phyloP scores from a whole-genome alignment of 2,329 filamentous ascomycete species.

The Teratosphaeria epicoccoides region DNA sequence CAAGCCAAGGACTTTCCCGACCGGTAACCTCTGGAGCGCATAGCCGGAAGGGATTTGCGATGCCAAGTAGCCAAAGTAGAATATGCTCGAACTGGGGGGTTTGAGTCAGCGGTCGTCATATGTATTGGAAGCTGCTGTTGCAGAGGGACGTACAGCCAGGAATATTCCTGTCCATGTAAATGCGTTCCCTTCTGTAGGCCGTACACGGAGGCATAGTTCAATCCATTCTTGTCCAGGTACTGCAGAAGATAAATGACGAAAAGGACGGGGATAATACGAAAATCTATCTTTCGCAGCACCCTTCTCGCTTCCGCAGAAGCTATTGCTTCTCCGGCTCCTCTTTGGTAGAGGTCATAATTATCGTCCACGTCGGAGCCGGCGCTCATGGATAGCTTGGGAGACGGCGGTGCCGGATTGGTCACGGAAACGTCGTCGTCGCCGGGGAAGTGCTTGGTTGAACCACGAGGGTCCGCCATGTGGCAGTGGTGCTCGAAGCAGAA shows the following conservation, averaged over 20 bases:
- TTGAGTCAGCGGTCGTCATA: conserved; percentile 4
- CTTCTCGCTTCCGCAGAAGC: conserved; percentile 18
- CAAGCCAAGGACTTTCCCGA: conserved; percentile 34
- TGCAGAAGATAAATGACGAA: conserved; percentile 30
- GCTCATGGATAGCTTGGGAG: conserved; percentile 7
- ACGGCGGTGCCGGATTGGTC: conserved; percentile 2
- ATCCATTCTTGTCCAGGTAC: conserved; percentile 31
- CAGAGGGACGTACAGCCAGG: conserved; percentile 35
- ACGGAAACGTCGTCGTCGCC: conserved; percentile 3
- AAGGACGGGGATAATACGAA: conserved; percentile 25
- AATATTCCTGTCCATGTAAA: conserved; percentile 41
- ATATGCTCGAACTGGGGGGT: conserved; percentile 28
- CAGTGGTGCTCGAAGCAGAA: not conserved
- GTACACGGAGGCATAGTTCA: conserved; percentile 39
- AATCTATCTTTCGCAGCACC: conserved; percentile 27
- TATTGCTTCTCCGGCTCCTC: conserved; percentile 13
- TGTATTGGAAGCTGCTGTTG: not conserved
- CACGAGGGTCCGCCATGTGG: not conserved
- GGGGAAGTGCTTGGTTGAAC: not conserved
- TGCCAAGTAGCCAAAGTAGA: conserved; percentile 41
- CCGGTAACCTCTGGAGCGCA: conserved; percentile 36
- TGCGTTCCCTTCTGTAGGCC: conserved; percentile 39
- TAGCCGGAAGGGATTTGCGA: conserved; percentile 37
- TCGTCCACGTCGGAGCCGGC: conserved; percentile 19
- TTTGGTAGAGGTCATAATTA: conserved; percentile 19